A percentile compares a stretch with the other conserved stretches of the same genome.
These are phyloP conservation scores for Rhizopogon sp. DNA, from an alignment of 768 basidiomycete genomes.

Conservation along the genomic window DNA sequence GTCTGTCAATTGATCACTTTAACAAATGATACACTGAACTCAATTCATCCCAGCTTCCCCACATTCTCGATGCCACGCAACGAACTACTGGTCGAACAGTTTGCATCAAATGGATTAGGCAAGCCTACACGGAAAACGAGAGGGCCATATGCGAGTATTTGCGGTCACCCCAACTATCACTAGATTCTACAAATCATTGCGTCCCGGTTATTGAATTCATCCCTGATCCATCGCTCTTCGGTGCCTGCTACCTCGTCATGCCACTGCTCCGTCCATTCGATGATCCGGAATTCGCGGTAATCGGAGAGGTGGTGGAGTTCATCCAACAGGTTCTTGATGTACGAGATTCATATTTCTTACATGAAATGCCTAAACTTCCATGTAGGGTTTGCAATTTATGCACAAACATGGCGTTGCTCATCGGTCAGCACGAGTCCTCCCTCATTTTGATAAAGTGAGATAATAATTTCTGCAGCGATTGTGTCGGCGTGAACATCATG, in stretches of 20 bases:
- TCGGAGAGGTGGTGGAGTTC: conserved; percentile 24
- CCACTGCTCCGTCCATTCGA: conserved; percentile 21
- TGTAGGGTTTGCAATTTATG: conserved; percentile 31
- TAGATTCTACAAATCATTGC: conserved; percentile 18
- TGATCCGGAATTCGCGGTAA: conserved; percentile 14
- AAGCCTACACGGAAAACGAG: background rate
- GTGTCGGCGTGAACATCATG: conserved; percentile 24
- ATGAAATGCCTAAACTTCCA: background rate
- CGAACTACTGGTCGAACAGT: background rate
- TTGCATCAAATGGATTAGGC: conserved; percentile 12
- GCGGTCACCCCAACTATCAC: background rate
- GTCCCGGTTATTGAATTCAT: conserved; percentile 15
- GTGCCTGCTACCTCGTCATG: conserved; percentile 22
- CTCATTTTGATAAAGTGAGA: conserved; percentile 2
- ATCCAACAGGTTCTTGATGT: conserved; percentile 23
- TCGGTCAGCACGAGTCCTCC: conserved; percentile 16
- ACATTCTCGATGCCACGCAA: conserved; percentile 8
- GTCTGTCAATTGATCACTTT: background rate
- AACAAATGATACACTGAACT: background rate
- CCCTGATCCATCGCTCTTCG: conserved; percentile 5
- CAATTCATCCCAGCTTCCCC: background rate
- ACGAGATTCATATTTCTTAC: background rate
- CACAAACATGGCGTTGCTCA: conserved; percentile 31
- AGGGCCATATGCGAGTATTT: background rate
- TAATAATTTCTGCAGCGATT: conserved; percentile 18